These are phyloP conservation scores for Suhomyces pyralidae DNA, from an alignment of 805 yeast genomes.

Conservation along the genomic window DNA sequence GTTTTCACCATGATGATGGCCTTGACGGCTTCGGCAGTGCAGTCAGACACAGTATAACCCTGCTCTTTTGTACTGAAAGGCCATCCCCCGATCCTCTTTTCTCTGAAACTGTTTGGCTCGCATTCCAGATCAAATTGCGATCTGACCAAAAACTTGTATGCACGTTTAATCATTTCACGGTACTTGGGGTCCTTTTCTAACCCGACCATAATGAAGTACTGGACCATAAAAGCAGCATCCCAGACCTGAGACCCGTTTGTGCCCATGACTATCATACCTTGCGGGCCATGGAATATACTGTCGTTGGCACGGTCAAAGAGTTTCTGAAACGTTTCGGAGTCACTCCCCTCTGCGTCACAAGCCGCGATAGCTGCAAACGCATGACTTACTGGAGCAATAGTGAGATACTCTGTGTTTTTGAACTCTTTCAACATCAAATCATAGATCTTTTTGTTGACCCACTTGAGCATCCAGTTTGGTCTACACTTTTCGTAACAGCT, in stretches of 20 bases:
- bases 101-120: conserved; percentile 75
- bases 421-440: conserved; percentile 71
- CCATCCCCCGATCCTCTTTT: conserved; percentile 86
- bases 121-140: conserved; percentile 86
- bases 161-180: conserved; percentile 57
- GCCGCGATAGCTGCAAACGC: conserved; percentile 79
- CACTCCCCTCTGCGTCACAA: conserved; percentile 63
- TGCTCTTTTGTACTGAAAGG: conserved; percentile 94
- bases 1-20: conserved; percentile 90
- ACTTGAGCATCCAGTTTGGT: conserved; percentile 66
- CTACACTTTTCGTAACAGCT: conserved; percentile 70
- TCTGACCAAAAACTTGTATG: conserved; percentile 68
- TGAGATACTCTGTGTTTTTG: conserved; percentile 71
- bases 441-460: conserved; percentile 52
- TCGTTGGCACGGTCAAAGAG: conserved; percentile 66
- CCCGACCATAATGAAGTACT: conserved; percentile 77
- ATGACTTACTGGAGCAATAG: conserved; percentile 92
- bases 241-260: conserved; percentile 97
- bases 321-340: conserved; percentile 57
- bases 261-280: conserved; percentile 92
- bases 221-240: conserved; percentile 92
- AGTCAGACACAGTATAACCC: conserved; percentile 95
- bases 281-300: conserved; percentile 77
- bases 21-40: conserved; percentile 93
- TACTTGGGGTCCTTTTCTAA: conserved; percentile 67